Evolutionary conservation across 306 rosid species (phyloP), one percentile per base, ranked within the genome.

Genomic region (Vigna mungo): DNA sequence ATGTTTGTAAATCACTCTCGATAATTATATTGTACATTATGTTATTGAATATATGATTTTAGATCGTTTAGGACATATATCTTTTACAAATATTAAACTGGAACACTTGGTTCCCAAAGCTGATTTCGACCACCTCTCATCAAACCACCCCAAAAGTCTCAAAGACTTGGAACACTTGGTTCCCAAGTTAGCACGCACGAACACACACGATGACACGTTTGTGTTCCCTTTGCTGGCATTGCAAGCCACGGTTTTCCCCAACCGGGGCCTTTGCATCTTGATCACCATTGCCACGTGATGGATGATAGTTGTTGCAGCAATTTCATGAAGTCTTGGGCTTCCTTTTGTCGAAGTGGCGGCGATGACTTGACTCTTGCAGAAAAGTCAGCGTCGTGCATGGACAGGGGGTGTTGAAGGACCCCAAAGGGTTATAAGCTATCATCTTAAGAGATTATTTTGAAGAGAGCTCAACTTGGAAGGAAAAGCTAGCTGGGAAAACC

Each of bases 281-380:
- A 81, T 85, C 81, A 85, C 88, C 0, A 85, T 63, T 81, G 85
- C 32, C 88, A 85, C 32, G 72, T 78, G 4, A 85, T 85, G 78
- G 88, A 85, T 63, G 85, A 20, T 54, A 23, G 47, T 4, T 73
- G 62, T 14, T 85, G 85, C 8, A 36, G 71, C 18, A 78, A 78
- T 44, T 85, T 85, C 81, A 81, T 85, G 83, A 85, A 78, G 36
- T 44, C 78, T 1, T 85, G 85, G 88, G 61, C 81, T 55, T 74
- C 60, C 60, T 36, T 85, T 10, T 66, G 80, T 62, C 2, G 18
- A 73, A 67, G 2, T 5, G 4, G 17, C 21, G 21, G 21, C 1
- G 75, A 60, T 39, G 51, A 78, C 49, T 1, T 21, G 20, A 59
- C 12, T 0, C 21, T 47, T 66, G 10, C 27, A 0, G 62, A 67